Base-by-base conservation (phyloP, 192 early-diverging fungal genomes). In the Phycomyces blakesleeanus region DNA sequence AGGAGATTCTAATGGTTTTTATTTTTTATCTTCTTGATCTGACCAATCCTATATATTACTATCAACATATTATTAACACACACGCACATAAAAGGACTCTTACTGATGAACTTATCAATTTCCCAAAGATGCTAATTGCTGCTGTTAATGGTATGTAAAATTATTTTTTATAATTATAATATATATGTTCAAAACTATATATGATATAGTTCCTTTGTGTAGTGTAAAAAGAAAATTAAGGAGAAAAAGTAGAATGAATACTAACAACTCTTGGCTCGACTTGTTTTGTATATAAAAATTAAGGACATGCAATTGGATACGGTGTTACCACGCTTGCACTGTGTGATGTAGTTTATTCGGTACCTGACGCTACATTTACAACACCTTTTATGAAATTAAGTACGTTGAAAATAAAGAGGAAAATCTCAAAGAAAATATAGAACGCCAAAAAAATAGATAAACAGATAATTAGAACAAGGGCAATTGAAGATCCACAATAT, bases 311-410 rank as follows among this genome's bases (percentile, higher is more conserved):
- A 3, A 78, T 88, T 52, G 90, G 90, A 41, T 84, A 87, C 63
- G 85, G 74, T 18, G 85, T 82, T 53, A 90, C 90, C 0, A 85
- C 82, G 16, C 59, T 85, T 20, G 83, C 81, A 0, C 80, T 89
- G 4, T 88, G 81, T 67, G 90, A 91, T 76, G 78, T 88, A 41
- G 78, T 91, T 22, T 85, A 89, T 55, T 64, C 84, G 0, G 71
- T 79, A 11, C 81, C 83, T 37, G 70, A 84, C 21, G 86, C 88
- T 12, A 80, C 80, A 11, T 91, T 89, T 69, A 78, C 73, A 18
- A 89, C 87, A 11, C 90, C 90, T 16, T 91, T 91, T 69, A 88
- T 89, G 73, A 78, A 88, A 55, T 76, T 89, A 37, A 87, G 78
- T 78, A 71, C 56, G 37, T 65, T 9, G 25, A 14, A 55, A 20